phyloP scores from a whole-genome alignment of 208 protist genomes.

The Leishmania turanica region DNA sequence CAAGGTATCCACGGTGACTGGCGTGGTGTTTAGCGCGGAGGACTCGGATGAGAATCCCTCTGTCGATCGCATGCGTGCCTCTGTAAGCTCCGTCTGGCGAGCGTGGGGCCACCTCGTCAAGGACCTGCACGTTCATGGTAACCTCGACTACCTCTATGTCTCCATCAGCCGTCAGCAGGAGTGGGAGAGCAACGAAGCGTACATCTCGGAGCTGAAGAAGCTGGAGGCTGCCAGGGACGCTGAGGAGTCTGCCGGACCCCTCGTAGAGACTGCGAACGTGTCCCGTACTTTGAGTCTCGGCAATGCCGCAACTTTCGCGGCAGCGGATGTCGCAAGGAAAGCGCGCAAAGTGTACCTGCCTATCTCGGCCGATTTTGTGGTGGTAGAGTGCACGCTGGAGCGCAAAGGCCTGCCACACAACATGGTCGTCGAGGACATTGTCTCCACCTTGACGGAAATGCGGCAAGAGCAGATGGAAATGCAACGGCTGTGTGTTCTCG shows the following conservation, averaged over 20 bases:
- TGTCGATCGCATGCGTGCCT: constrained; percentile 51
- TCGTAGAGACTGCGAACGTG: constrained; percentile 4
- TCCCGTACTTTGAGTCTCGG: constrained; percentile 3
- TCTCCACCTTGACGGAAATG: constrained; percentile 66
- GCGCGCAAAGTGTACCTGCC: constrained; percentile 43
- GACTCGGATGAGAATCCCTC: constrained; percentile 35
- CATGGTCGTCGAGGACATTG: constrained; percentile 85
- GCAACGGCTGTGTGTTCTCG: constrained; percentile 64
- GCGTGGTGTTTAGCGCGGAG: constrained; percentile 48
- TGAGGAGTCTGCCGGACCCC: background rate
- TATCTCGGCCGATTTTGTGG: constrained; percentile 72
- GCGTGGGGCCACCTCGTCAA: constrained; percentile 89
- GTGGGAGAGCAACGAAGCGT: constrained; percentile 44
- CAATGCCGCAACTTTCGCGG: background rate
- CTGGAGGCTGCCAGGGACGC: constrained; percentile 31
- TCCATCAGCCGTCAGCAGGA: constrained; percentile 69
- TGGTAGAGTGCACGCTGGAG: constrained; percentile 84
- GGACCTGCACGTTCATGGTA: constrained; percentile 82
- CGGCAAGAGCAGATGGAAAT: constrained; percentile 70
- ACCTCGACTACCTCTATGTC: constrained; percentile 83
- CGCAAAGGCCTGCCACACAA: constrained; percentile 81
- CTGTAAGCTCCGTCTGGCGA: constrained; percentile 70
- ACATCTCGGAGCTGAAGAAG: constrained; percentile 50
- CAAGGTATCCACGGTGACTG: constrained; percentile 52
- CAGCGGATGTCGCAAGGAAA: background rate